phyloP scores from a whole-genome alignment of 306 rosid species.

The Trifolium dubium region DNA sequence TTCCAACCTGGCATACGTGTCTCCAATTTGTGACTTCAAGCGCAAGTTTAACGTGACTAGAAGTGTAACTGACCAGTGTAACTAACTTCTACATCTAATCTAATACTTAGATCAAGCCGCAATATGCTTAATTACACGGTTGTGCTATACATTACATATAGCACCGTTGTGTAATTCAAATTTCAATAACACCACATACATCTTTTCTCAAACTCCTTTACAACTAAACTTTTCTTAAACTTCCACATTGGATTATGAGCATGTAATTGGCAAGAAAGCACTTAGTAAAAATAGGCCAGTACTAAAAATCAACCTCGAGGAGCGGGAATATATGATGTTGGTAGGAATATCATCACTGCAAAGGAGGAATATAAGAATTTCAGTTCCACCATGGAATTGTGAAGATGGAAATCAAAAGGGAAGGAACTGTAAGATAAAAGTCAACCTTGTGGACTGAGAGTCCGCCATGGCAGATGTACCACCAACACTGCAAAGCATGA shows the following conservation, averaged over 20 bases:
- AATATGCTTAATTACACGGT: background rate
- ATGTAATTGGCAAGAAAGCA: slow-evolving; percentile 44
- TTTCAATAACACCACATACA: background rate
- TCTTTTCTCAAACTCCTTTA: too few species aligned
- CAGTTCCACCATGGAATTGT: slow-evolving; percentile 44
- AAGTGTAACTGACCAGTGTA: too few species aligned
- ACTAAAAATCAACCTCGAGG: slow-evolving; percentile 51
- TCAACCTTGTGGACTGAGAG: slow-evolving; percentile 59
- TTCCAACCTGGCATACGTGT: background rate
- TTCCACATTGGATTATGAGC: slow-evolving; percentile 36
- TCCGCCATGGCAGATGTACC: slow-evolving; percentile 49
- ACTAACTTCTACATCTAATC: too few species aligned
- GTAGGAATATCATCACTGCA: slow-evolving; percentile 61
- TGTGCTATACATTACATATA: background rate
- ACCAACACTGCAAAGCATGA: slow-evolving; percentile 58
- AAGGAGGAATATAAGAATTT: slow-evolving; percentile 44
- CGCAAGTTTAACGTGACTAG: background rate
- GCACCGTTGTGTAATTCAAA: background rate
- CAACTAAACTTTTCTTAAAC: too few species aligned
- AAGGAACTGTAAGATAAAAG: slow-evolving; percentile 25
- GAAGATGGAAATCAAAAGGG: slow-evolving; percentile 44
- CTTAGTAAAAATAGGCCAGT: slow-evolving; percentile 45
- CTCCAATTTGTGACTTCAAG: background rate
- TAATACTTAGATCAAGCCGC: background rate
- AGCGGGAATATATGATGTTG: slow-evolving; percentile 54